Percentiles rank a stretch among this genome's conserved stretches.
Evolutionary conservation across 2,329 filamentous ascomycete species (phyloP).

Genomic region (Diaporthe aspalathi): DNA sequence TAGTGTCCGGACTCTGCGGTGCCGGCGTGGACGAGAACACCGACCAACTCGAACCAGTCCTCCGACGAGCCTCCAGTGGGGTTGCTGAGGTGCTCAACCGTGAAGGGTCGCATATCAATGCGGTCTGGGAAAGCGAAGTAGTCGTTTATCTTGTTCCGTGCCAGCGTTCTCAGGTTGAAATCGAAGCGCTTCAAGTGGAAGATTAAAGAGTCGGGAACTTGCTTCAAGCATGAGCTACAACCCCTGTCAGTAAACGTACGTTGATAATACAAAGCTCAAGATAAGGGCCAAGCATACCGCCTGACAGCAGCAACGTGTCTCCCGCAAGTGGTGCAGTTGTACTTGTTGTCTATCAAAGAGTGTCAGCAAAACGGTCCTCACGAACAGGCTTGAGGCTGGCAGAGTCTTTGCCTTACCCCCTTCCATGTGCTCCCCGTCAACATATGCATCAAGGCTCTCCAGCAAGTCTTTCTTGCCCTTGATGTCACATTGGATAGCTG

Average conservation of each 20-base stretch:
- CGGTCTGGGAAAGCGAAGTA: slow-evolving; percentile 86
- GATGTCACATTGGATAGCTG: slow-evolving; percentile 95
- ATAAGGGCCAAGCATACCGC: slow-evolving; percentile 60
- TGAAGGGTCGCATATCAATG: slow-evolving; percentile 91
- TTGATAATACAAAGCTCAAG: not conserved
- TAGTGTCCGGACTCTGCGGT: slow-evolving; percentile 96
- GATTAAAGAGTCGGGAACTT: slow-evolving; percentile 92
- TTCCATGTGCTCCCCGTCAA: slow-evolving; percentile 96
- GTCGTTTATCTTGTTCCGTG: slow-evolving; percentile 94
- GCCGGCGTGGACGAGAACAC: slow-evolving; percentile 91
- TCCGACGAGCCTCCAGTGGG: slow-evolving; percentile 64
- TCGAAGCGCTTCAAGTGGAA: slow-evolving; percentile 94
- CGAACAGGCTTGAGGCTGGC: not conserved
- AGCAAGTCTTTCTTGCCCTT: slow-evolving; percentile 87
- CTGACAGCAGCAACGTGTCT: slow-evolving; percentile 94
- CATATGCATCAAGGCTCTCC: slow-evolving; percentile 93
- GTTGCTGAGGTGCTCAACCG: slow-evolving; percentile 83
- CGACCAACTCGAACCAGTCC: slow-evolving; percentile 93
- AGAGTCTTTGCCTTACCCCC: slow-evolving; percentile 67
- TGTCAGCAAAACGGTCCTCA: slow-evolving; percentile 7
- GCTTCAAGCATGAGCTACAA: slow-evolving; percentile 84
- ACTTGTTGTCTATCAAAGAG: slow-evolving; percentile 81
- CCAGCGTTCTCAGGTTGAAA: slow-evolving; percentile 80
- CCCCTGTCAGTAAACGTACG: slow-evolving; percentile 36
- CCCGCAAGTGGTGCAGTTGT: slow-evolving; percentile 93